Percentiles rank a stretch among this genome's conserved stretches.
These are phyloP conservation scores for Cyberlindnera americana DNA, from an alignment of 805 yeast species.

Conservation along the genomic window DNA sequence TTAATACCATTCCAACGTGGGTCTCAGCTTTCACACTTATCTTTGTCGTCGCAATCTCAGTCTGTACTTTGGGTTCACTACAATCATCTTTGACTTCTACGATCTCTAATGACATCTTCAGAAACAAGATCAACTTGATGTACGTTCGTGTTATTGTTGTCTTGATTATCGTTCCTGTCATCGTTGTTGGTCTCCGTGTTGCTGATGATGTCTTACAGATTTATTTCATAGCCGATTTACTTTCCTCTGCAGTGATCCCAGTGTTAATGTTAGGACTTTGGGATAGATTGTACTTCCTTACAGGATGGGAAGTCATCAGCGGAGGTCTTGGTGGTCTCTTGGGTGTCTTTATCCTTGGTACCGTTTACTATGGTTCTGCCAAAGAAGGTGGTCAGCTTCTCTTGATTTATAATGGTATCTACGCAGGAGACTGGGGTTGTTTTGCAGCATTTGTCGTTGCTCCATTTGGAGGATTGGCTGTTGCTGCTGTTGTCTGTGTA, in stretches of 20 bases:
- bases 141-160: slow-evolving; percentile 71
- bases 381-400: slow-evolving; percentile 73
- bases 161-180: slow-evolving; percentile 77
- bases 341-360: slow-evolving; percentile 79
- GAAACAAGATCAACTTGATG: slow-evolving; percentile 67
- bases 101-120: slow-evolving; percentile 82
- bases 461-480: slow-evolving; percentile 71
- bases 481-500: slow-evolving; percentile 50
- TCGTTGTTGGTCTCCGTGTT: slow-evolving; percentile 77
- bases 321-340: slow-evolving; percentile 84
- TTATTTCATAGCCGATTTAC: slow-evolving; percentile 85
- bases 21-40: slow-evolving; percentile 78
- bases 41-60: slow-evolving; percentile 68
- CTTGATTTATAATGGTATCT: slow-evolving; percentile 76
- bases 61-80: slow-evolving; percentile 85
- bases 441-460: slow-evolving; percentile 94
- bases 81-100: slow-evolving; percentile 88
- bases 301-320: slow-evolving; percentile 75
- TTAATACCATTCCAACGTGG: slow-evolving; percentile 79
- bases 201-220: slow-evolving; percentile 84
- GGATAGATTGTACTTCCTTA: slow-evolving; percentile 59
- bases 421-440: slow-evolving; percentile 84
- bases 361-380: slow-evolving; percentile 71
- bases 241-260: slow-evolving; percentile 85
- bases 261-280: slow-evolving; percentile 76